Conservation (phyloP, 2,329 filamentous ascomycete genomes). For the Cladosporium sp. region DNA sequence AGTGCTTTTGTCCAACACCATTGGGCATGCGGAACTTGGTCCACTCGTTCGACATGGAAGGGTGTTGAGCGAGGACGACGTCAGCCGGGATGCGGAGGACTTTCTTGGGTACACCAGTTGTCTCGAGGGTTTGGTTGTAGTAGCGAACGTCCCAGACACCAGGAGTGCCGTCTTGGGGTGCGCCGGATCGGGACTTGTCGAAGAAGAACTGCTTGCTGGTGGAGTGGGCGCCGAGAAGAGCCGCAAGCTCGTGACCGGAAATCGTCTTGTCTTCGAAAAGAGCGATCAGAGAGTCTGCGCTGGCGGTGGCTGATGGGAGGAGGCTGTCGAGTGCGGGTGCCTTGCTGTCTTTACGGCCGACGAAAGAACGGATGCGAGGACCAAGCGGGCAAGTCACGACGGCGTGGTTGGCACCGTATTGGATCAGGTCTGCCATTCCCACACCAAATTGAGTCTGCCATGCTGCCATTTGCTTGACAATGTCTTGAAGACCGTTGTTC, state of each 20-base stretch:
- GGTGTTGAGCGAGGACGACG: constrained; percentile 31
- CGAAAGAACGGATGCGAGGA: constrained; percentile 34
- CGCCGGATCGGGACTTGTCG: constrained; percentile 27
- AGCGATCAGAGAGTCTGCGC: constrained; percentile 21
- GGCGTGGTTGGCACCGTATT: constrained; percentile 35
- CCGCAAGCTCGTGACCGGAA: constrained; percentile 33
- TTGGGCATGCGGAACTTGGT: constrained; percentile 16
- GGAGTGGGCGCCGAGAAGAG: constrained; percentile 35
- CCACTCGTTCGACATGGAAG: constrained; percentile 31
- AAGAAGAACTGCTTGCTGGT: constrained; percentile 36
- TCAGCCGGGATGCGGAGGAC: constrained; percentile 36
- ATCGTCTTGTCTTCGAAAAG: constrained; percentile 37
- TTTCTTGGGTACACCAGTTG: constrained; percentile 23
- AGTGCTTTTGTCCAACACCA: constrained; percentile 18
- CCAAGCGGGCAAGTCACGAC: constrained; percentile 37
- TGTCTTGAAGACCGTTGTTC: constrained; percentile 24
- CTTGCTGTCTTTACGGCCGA: constrained; percentile 35
- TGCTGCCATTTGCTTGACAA: constrained; percentile 14
- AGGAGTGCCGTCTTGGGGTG: constrained; percentile 34
- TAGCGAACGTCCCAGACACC: constrained; percentile 36
- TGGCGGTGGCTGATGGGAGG: constrained; percentile 30
- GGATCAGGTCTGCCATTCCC: constrained; percentile 36
- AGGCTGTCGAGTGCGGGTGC: constrained; percentile 31
- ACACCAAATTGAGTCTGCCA: constrained; percentile 29
- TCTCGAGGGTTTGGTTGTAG: constrained; percentile 31